These are phyloP conservation scores for Raphanus hybrid DNA, from an alignment of 441 rosid species.

Conservation along the genomic window DNA sequence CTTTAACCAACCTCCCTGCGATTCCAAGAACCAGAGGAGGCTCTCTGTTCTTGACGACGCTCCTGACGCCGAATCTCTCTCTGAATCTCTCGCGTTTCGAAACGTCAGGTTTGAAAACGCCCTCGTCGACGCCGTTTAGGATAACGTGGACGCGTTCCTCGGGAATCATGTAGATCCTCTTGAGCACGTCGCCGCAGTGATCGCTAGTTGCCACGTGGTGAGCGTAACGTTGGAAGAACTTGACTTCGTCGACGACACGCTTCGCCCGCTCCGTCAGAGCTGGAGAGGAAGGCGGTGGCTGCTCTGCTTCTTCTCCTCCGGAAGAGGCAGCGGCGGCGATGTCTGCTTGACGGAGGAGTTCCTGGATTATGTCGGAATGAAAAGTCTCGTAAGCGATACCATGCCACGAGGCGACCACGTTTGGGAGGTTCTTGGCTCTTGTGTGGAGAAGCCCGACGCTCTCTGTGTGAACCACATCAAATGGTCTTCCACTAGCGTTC, in stretches of 20 bases:
- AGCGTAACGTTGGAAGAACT: conserved; percentile 76
- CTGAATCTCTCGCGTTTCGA: conserved; percentile 53
- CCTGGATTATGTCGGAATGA: conserved; percentile 89
- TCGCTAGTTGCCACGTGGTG: conserved; percentile 95
- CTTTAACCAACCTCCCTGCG: conserved; percentile 92
- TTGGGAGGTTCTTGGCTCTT: conserved; percentile 64
- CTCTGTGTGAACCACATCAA: conserved; percentile 84
- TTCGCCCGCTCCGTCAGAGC: conserved; percentile 61
- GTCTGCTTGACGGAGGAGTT: conserved; percentile 56
- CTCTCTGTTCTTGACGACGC: conserved; percentile 35
- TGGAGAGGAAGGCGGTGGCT: conserved; percentile 56
- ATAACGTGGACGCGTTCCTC: conserved; percentile 87
- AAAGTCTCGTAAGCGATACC: conserved; percentile 93
- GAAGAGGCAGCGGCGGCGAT: background rate
- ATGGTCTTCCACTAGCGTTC: conserved; percentile 71
- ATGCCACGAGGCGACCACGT: conserved; percentile 83
- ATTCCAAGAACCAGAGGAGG: conserved; percentile 62
- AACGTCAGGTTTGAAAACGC: conserved; percentile 65
- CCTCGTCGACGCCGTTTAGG: conserved; percentile 80
- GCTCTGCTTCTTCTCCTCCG: conserved; percentile 24
- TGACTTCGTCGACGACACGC: conserved; percentile 80
- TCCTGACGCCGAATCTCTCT: conserved; percentile 55
- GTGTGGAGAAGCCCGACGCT: conserved; percentile 89
- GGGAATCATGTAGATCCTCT: conserved; percentile 89
- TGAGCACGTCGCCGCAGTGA: conserved; percentile 85